Evolutionary conservation across 169 alveolate species (phyloP).

Genomic region (Ichthyophthirius multifiliis): DNA sequence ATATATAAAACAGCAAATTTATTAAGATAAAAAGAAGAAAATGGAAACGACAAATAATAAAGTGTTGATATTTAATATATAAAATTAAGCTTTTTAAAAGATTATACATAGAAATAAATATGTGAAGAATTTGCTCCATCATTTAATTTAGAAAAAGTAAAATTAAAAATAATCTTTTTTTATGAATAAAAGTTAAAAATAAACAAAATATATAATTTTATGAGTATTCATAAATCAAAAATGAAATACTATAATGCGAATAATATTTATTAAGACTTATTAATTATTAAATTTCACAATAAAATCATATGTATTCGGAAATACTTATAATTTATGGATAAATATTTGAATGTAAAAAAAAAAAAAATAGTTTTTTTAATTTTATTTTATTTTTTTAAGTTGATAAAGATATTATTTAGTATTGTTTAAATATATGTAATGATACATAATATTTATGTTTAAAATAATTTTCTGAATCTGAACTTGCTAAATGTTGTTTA

Average conservation of each 20-base stretch:
- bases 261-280: background rate
- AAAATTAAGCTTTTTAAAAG: background rate
- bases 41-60: background rate
- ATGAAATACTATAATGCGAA: background rate
- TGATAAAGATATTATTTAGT: background rate
- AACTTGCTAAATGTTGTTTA: background rate
- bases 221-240: background rate
- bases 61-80: background rate
- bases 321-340: background rate
- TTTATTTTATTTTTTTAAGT: background rate
- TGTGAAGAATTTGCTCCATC: background rate
- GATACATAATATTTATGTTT: background rate
- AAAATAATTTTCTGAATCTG: background rate
- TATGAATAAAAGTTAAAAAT: background rate
- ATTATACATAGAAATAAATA: background rate
- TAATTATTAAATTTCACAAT: background rate
- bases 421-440: background rate
- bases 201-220: background rate
- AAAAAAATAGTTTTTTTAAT: no score
- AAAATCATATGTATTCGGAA: background rate
- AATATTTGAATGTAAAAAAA: background rate
- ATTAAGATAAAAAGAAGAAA: background rate
- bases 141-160: background rate
- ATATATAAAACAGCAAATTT: background rate
- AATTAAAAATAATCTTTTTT: background rate